Conservation (phyloP, 1,139 yeast species). For the Saccharomyces hybrid region DNA sequence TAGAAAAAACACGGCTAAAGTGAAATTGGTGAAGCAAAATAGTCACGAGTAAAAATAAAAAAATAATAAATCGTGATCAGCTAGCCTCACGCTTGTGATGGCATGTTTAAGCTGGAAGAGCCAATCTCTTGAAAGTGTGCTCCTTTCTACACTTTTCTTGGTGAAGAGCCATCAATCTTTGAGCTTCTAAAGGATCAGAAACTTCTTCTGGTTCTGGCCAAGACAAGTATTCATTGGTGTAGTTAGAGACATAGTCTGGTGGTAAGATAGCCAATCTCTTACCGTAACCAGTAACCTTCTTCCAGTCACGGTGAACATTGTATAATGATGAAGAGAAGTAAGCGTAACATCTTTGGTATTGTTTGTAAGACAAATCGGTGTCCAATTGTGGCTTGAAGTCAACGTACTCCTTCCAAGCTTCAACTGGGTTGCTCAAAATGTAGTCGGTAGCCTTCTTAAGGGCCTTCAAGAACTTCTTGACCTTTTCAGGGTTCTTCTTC, state of each 20-base stretch:
- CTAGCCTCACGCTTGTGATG: background rate
- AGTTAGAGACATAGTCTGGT: too few species aligned
- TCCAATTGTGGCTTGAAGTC: conserved; percentile 45
- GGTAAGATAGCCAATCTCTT: too few species aligned
- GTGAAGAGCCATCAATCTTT: too few species aligned
- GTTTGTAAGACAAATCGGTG: conserved; percentile 38
- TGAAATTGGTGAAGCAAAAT: background rate
- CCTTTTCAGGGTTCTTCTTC: conserved; percentile 43
- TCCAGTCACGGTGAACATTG: too few species aligned
- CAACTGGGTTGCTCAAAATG: conserved; percentile 38
- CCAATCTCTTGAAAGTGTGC: too few species aligned
- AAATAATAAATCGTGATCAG: background rate
- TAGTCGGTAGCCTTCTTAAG: conserved; percentile 46
- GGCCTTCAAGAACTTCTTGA: conserved; percentile 41
- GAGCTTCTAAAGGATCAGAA: too few species aligned
- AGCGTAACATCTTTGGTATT: conserved; percentile 49
- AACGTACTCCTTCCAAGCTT: conserved; percentile 43
- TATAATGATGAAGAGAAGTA: conserved; percentile 36
- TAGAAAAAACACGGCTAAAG: background rate
- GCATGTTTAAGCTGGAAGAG: too few species aligned
- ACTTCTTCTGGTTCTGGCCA: too few species aligned
- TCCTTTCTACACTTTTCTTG: too few species aligned
- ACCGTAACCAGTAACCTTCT: too few species aligned
- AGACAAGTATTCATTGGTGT: too few species aligned
- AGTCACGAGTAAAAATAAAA: background rate